These are phyloP conservation scores for Asterochloris erici DNA, from an alignment of 139 green algal species.

Conservation along the genomic window DNA sequence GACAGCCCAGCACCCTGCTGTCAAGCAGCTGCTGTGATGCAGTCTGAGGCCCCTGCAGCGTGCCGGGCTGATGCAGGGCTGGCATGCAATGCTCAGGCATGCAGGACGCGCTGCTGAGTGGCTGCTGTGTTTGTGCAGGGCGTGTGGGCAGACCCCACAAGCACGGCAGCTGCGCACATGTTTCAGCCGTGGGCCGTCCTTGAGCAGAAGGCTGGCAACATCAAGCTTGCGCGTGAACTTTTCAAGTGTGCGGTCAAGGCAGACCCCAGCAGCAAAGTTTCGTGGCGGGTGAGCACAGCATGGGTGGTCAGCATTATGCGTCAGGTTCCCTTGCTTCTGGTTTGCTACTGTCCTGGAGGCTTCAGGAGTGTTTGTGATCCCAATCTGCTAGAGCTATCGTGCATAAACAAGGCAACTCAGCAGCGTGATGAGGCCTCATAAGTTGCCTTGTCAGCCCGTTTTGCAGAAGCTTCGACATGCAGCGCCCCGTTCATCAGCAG, in stretches of 20 bases:
- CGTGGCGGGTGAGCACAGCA: slow-evolving; percentile 51
- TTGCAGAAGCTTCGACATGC: not conserved
- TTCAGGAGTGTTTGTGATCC: not conserved
- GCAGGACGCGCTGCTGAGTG: too few species aligned
- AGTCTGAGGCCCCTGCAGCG: too few species aligned
- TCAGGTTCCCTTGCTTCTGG: not conserved
- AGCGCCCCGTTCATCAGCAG: not conserved
- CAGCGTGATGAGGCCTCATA: not conserved
- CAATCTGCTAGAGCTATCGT: not conserved
- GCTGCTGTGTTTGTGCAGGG: slow-evolving; percentile 83
- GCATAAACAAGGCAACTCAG: not conserved
- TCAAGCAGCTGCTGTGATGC: too few species aligned
- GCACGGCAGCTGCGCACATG: slow-evolving; percentile 53
- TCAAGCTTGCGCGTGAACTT: slow-evolving; percentile 74
- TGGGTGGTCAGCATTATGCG: not conserved
- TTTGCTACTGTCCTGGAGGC: not conserved
- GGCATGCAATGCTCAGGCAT: too few species aligned
- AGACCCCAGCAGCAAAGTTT: slow-evolving; percentile 65
- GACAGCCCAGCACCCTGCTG: too few species aligned
- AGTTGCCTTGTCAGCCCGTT: not conserved
- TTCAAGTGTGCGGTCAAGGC: slow-evolving; percentile 89
- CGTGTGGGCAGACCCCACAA: slow-evolving; percentile 76
- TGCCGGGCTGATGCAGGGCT: too few species aligned
- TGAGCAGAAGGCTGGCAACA: slow-evolving; percentile 71
- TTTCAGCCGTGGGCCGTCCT: slow-evolving; percentile 89